Percentiles rank a stretch among this genome's conserved stretches.
phyloP scores from a whole-genome alignment of 208 protist genomes.

The Tritrichomonas musculus region DNA sequence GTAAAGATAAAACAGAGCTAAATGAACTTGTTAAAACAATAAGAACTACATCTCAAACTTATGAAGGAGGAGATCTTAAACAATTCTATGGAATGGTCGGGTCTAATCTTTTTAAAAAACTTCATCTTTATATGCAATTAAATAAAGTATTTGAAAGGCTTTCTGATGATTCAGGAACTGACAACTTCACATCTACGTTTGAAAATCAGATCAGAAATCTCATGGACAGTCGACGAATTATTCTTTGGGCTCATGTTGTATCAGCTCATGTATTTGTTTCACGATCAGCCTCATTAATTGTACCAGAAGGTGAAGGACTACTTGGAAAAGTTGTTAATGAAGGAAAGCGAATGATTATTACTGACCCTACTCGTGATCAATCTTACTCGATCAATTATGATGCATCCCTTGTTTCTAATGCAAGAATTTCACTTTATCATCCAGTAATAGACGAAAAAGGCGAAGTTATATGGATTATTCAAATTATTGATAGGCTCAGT shows the following conservation, averaged over 20 bases:
- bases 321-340: not conserved
- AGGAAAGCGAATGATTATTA: not conserved
- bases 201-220: not conserved
- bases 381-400: not conserved
- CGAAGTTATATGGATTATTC: not conserved
- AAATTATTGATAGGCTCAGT: not conserved
- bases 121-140: slow-evolving; percentile 4
- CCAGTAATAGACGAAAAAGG: not conserved
- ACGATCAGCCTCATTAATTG: not conserved
- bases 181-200: not conserved
- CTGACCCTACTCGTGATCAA: not conserved
- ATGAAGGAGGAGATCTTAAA: not conserved
- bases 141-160: not conserved
- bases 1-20: not conserved
- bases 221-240: not conserved
- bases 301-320: slow-evolving; percentile 7
- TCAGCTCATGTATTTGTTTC: slow-evolving; percentile 11
- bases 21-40: slow-evolving; percentile 19
- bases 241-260: not conserved
- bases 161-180: slow-evolving; percentile 16
- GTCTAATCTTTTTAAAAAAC: not conserved
- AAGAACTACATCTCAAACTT: not conserved
- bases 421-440: not conserved
- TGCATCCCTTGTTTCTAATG: not conserved
- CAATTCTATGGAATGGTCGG: not conserved